phyloP scores from a whole-genome alignment of 23 red algal genomes.

The Gracilaria vermiculophylla region DNA sequence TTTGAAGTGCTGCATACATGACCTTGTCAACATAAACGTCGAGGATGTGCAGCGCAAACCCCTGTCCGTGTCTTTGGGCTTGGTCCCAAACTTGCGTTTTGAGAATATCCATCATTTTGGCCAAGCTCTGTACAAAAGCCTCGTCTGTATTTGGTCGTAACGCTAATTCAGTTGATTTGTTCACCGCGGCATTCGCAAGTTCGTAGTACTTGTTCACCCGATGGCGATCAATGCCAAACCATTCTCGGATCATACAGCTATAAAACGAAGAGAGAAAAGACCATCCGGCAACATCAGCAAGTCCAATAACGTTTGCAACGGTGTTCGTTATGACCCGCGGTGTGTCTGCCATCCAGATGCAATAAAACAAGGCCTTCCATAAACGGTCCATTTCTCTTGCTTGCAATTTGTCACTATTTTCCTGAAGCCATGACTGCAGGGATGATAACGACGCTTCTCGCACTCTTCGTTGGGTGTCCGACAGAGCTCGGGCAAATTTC shows the following conservation, averaged over 20 bases:
- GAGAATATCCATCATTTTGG: neutral
- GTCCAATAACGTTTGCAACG: constrained; percentile 23
- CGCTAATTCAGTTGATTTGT: neutral
- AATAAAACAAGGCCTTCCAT: constrained; percentile 76
- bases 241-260: constrained; percentile 65
- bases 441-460: constrained; percentile 40
- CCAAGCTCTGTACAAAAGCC: neutral
- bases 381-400: constrained; percentile 60
- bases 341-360: constrained; percentile 77
- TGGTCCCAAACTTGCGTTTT: constrained; percentile 33
- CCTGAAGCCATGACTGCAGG: constrained; percentile 51
- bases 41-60: constrained; percentile 64
- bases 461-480: constrained; percentile 57
- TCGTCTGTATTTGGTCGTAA: neutral
- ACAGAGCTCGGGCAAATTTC: constrained; percentile 50
- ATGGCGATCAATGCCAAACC: constrained; percentile 71
- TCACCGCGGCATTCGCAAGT: constrained; percentile 36
- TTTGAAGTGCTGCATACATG: constrained; percentile 6
- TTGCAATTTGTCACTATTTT: constrained; percentile 14
- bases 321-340: constrained; percentile 39
- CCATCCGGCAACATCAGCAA: constrained; percentile 47
- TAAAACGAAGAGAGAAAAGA: constrained; percentile 28
- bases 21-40: constrained; percentile 58
- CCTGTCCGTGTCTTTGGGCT: constrained; percentile 10
- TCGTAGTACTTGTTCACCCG: constrained; percentile 78